These are phyloP conservation scores for Lolium multiflorum DNA, from an alignment of 176 grass and related monocot species.

Conservation along the genomic window DNA sequence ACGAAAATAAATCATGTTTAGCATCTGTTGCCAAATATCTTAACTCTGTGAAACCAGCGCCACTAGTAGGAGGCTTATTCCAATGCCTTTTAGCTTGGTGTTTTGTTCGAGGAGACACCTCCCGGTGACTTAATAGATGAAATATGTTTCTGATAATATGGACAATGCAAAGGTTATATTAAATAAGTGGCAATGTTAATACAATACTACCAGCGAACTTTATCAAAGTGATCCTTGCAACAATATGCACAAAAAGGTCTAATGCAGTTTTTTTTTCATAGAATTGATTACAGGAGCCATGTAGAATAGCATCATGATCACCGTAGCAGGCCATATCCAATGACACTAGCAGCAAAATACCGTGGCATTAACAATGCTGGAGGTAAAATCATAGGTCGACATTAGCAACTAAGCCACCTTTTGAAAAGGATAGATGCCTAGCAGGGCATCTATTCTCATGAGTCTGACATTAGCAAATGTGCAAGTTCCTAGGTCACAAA, in stretches of 20 bases:
- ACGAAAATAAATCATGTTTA: conserved; percentile 81
- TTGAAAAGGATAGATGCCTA: not conserved
- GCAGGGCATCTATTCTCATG: not conserved
- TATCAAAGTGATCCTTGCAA: not conserved
- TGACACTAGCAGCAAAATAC: conserved; percentile 1
- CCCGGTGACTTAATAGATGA: conserved; percentile 81
- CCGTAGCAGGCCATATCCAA: not conserved
- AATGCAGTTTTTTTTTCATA: not conserved
- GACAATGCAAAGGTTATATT: conserved; percentile 34
- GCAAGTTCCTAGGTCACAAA: not conserved
- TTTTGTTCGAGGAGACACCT: conserved; percentile 82
- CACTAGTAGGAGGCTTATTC: conserved; percentile 46
- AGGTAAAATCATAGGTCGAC: not conserved
- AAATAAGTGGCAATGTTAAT: conserved; percentile 33
- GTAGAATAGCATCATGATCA: conserved; percentile 18
- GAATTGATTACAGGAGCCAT: not conserved
- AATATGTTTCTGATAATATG: conserved; percentile 71
- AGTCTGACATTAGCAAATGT: conserved; percentile 28
- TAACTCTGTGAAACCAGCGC: conserved; percentile 44
- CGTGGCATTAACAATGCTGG: not conserved
- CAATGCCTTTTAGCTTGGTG: conserved; percentile 77
- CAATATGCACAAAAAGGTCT: not conserved
- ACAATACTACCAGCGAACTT: not conserved
- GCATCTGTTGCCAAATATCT: conserved; percentile 69
- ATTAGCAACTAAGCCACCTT: conserved; percentile 9